A percentile compares a stretch with the other conserved stretches of the same genome.
Evolutionary conservation across 2,329 filamentous ascomycete genomes (phyloP).

Genomic region (Fusarium armeniacum): DNA sequence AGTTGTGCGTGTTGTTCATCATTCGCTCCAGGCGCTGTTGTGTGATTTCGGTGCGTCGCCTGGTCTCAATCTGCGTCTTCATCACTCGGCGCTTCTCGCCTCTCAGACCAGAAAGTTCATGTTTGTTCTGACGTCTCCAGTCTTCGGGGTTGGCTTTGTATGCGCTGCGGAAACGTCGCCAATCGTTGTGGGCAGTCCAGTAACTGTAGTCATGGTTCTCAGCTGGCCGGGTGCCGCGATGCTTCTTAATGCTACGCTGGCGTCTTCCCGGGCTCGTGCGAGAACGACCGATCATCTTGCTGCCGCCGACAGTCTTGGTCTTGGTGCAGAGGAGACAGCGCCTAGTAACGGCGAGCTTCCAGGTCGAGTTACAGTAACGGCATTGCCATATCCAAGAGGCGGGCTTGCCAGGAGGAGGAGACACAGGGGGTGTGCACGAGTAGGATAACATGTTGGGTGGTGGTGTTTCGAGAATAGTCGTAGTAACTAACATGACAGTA

Average conservation of each 20-base stretch:
- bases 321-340: conserved; percentile 27
- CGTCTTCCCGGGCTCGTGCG: not conserved
- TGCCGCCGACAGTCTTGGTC: not conserved
- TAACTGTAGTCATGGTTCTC: conserved; percentile 51
- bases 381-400: conserved; percentile 55
- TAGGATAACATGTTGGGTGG: conserved; percentile 1
- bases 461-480: not conserved
- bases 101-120: not conserved
- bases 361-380: conserved; percentile 49
- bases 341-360: conserved; percentile 39
- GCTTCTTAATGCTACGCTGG: not conserved
- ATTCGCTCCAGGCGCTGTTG: conserved; percentile 14
- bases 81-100: not conserved
- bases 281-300: not conserved
- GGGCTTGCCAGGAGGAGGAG: conserved; percentile 6
- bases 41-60: conserved; percentile 1
- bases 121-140: conserved; percentile 19
- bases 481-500: not conserved
- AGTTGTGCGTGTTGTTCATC: conserved; percentile 31
- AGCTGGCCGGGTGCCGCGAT: not conserved
- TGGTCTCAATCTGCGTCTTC: not conserved
- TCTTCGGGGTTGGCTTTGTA: conserved; percentile 3
- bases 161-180: conserved; percentile 43
- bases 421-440: conserved; percentile 4
- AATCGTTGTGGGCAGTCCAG: conserved; percentile 52